Conservation (phyloP, 73 alveolate species). For the Tetrahymena borealis region DNA sequence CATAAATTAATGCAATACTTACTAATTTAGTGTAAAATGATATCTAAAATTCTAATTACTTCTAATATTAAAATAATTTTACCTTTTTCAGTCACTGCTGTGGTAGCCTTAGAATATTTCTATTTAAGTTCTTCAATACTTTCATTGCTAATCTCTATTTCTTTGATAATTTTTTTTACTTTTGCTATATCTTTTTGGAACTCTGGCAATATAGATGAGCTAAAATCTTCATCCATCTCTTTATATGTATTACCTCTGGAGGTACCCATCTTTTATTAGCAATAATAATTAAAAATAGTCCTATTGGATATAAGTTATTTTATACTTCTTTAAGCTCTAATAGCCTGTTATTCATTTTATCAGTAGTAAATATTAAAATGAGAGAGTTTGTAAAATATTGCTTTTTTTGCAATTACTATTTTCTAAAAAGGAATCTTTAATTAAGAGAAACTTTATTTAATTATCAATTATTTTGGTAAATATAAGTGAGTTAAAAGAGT, state of each 20-base stretch:
- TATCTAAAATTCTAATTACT: too few relatives aligned
- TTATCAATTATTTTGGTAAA: too few relatives aligned
- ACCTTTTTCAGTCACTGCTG: neutral
- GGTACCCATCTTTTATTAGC: neutral
- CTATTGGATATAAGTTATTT: neutral
- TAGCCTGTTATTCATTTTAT: neutral
- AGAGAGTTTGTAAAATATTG: neutral
- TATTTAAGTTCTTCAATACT: neutral
- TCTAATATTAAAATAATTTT: too few relatives aligned
- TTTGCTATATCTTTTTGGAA: neutral
- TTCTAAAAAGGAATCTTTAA: neutral
- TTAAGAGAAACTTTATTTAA: too few relatives aligned
- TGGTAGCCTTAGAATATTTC: neutral
- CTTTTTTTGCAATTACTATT: neutral
- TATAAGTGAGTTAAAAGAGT: too few relatives aligned
- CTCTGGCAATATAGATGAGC: neutral
- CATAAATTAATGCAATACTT: too few relatives aligned
- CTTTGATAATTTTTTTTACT: neutral
- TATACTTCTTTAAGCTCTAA: neutral
- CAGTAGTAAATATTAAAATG: neutral
- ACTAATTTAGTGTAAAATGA: neutral
- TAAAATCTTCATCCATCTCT: neutral
- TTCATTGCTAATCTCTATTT: neutral
- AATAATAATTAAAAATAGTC: neutral
- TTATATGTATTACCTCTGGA: neutral